Base-by-base conservation (phyloP, 2,329 filamentous ascomycete genomes). In the Lecanoromycetidae sp. region DNA sequence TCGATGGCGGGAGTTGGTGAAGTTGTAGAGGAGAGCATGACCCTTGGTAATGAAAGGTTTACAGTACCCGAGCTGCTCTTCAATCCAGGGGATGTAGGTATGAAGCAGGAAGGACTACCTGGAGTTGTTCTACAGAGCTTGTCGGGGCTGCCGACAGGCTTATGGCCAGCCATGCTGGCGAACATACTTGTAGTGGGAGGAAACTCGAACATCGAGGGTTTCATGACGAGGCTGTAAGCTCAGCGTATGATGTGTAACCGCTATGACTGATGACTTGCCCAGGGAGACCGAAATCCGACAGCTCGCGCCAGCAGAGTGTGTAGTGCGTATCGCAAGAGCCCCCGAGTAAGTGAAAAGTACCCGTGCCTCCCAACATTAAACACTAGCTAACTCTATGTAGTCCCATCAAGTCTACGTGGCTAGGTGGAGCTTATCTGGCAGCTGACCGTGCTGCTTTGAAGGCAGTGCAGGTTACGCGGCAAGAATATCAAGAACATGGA, bases 131-230 rank as follows among this genome's bases (percentile, higher is more conserved):
- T 91, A 65, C 80, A 95, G 61, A 84, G 81, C 10, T 65, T 98
- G 12, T 74, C 77, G 7, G 71, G 71, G 10, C 64, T 96, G 8
- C 91, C 91, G 0, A 72, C 84, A n/a, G 85, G 84, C 0, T 66
- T 96, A 6, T 88, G 87, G 76, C 84, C 87, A 1, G 81, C 80
- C 0, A 75, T 95, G 55, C 66, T 96, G 38, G 82, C 86, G 30
- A 98, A 96, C 55, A 76, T 96, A 3, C 67, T 95, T 2, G 81
- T 94, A 0, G 85, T 95, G 0, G 91, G 91, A 1, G 91, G 91
- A 3, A 94, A 86, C 59, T 75, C 83, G 0, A 71, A 82, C 15
- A 79, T 95, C 22, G 74, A 81, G 1, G 88, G 88, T 0, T 90
- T 98, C 54, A 75, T 87, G 54, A 77, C 86, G 59, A 76, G 91